Percentiles rank a stretch among this genome's conserved stretches.
phyloP scores from a whole-genome alignment of 1,139 yeast species.

The Spathaspora sp. region DNA sequence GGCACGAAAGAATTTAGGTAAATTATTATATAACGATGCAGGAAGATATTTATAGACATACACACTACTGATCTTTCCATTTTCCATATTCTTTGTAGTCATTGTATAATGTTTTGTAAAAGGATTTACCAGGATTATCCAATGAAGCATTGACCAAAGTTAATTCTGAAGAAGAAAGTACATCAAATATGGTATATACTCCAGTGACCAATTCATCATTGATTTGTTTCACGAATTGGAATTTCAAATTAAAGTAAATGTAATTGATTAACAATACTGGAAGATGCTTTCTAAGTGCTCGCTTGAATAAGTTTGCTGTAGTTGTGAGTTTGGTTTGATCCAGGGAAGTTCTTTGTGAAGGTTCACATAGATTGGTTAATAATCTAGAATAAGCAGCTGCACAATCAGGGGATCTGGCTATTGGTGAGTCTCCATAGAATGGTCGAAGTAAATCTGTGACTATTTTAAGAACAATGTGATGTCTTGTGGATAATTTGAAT shows the following conservation, averaged over 20 bases:
- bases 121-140: conserved; percentile 69
- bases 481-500: conserved; percentile 66
- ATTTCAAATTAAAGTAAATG: conserved; percentile 50
- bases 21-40: conserved; percentile 32
- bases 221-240: conserved; percentile 46
- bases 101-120: conserved; percentile 64
- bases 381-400: conserved; percentile 59
- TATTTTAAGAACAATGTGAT: conserved; percentile 58
- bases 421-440: conserved; percentile 26
- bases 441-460: conserved; percentile 50
- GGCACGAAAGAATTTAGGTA: conserved; percentile 26
- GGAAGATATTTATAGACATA: conserved; percentile 18
- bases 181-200: conserved; percentile 64
- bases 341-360: conserved; percentile 28
- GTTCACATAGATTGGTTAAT: conserved; percentile 72
- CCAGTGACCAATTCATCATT: conserved; percentile 57
- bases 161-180: conserved; percentile 67
- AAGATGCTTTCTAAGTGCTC: conserved; percentile 59
- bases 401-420: conserved; percentile 16
- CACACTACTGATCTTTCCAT: conserved; percentile 62
- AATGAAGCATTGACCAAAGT: conserved; percentile 64
- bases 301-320: conserved; percentile 53
- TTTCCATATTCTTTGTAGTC: conserved; percentile 79
- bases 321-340: conserved; percentile 28
- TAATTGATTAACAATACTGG: conserved; percentile 62